phyloP scores from a whole-genome alignment of 331 rosid species.

The Prunus yedoensis region DNA sequence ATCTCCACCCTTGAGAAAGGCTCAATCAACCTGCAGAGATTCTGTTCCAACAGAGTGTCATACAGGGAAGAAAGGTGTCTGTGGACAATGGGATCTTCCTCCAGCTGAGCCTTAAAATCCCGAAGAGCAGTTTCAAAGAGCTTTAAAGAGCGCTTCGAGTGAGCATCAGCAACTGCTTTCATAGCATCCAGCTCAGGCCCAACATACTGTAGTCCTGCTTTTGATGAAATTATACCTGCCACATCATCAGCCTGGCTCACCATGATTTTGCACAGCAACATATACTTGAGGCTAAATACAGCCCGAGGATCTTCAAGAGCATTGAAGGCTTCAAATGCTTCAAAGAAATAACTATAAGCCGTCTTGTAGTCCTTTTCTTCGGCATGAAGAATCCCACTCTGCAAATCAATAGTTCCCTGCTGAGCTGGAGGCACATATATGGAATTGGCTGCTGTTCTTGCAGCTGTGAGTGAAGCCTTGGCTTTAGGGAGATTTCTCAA shows the following conservation, averaged over 20 bases:
- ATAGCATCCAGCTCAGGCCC: constrained; percentile 97
- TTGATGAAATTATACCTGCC: constrained; percentile 82
- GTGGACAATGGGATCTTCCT: constrained; percentile 95
- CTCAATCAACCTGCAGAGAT: constrained; percentile 89
- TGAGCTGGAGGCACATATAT: constrained; percentile 98
- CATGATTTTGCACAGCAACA: constrained; percentile 91
- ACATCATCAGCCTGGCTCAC: constrained; percentile 95
- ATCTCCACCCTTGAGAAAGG: constrained; percentile 95
- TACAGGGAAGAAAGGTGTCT: constrained; percentile 86
- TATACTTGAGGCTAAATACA: constrained; percentile 88
- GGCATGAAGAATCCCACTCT: constrained; percentile 97
- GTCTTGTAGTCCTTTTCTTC: constrained; percentile 98
- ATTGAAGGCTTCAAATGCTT: constrained; percentile 92
- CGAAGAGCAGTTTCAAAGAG: constrained; percentile 80
- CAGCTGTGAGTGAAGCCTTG: constrained; percentile 94
- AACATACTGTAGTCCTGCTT: constrained; percentile 81
- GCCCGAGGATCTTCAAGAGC: constrained; percentile 93
- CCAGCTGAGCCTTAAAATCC: constrained; percentile 83
- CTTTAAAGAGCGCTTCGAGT: constrained; percentile 85
- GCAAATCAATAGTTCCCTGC: constrained; percentile 91
- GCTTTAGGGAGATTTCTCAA: constrained; percentile 96
- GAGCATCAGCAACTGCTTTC: constrained; percentile 96
- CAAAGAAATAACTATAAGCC: constrained; percentile 89
- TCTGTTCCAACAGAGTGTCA: constrained; percentile 88
- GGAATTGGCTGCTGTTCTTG: constrained; percentile 97